Conservation (phyloP, 306 rosid genomes). For the Trifolium fragiferum region DNA sequence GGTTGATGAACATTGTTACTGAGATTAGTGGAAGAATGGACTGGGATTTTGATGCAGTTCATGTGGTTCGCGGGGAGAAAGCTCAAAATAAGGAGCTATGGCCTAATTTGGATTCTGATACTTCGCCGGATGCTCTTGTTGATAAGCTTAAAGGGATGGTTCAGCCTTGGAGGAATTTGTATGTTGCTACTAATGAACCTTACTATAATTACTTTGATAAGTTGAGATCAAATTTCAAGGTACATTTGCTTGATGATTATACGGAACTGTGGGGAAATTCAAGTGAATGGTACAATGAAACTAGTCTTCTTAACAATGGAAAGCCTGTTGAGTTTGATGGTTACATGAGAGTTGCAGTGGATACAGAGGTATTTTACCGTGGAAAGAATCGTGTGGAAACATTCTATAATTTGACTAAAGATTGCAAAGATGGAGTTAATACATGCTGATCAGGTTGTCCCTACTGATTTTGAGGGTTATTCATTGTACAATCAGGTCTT, state of each 20-base stretch:
- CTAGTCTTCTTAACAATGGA: conserved; percentile 67
- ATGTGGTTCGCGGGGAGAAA: conserved; percentile 93
- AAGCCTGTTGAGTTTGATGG: conserved; percentile 94
- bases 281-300: conserved; percentile 96
- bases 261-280: conserved; percentile 84
- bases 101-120: conserved; percentile 90
- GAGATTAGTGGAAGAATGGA: conserved; percentile 90
- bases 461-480: conserved; percentile 37
- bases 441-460: conserved; percentile 74
- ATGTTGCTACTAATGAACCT: conserved; percentile 89
- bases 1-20: conserved; percentile 93
- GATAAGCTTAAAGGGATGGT: conserved; percentile 79
- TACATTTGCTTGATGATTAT: conserved; percentile 93
- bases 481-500: conserved; percentile 40
- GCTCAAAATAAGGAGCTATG: conserved; percentile 87
- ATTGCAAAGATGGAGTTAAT: conserved; percentile 96
- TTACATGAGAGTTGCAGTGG: conserved; percentile 98
- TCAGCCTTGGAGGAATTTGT: conserved; percentile 88
- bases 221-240: conserved; percentile 83
- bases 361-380: conserved; percentile 92
- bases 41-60: conserved; percentile 96
- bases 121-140: conserved; percentile 74
- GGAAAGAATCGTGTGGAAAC: conserved; percentile 90
- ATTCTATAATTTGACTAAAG: conserved; percentile 83
- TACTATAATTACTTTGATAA: conserved; percentile 94